Evolutionary conservation across 176 grass and related monocot species (phyloP).

Genomic region (Thalia dealbata): DNA sequence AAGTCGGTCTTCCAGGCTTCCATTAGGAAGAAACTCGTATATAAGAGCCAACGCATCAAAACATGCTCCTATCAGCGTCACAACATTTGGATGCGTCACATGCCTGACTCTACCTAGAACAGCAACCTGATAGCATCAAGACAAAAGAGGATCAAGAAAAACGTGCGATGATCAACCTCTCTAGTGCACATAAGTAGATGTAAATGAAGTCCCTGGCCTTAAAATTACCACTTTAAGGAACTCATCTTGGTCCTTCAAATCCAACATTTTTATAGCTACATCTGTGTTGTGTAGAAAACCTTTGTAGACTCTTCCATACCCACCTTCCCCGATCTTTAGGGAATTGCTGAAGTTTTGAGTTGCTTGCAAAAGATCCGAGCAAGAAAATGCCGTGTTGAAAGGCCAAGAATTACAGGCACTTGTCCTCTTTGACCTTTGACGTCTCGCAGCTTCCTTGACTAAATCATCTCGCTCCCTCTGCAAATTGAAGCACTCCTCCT

Average conservation of each 20-base stretch:
- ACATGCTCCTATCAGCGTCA: conserved; percentile 64
- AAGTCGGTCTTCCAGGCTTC: conserved; percentile 63
- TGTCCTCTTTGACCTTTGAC: background rate
- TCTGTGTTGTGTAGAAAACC: conserved; percentile 25
- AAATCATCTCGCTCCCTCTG: conserved; percentile 28
- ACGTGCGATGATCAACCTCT: background rate
- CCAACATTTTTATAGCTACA: conserved; percentile 33
- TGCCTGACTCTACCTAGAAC: conserved; percentile 60
- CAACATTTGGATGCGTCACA: conserved; percentile 45
- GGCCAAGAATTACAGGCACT: background rate
- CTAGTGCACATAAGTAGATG: background rate
- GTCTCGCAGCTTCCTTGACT: conserved; percentile 18
- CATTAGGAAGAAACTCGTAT: conserved; percentile 69
- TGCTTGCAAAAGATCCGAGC: conserved; percentile 24
- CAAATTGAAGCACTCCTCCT: conserved; percentile 17
- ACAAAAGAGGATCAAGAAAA: background rate
- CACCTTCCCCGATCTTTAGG: conserved; percentile 21
- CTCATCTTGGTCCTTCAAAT: conserved; percentile 6
- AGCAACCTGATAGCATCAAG: conserved; percentile 28
- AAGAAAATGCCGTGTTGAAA: conserved; percentile 13
- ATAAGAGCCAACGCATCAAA: conserved; percentile 45
- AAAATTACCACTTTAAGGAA: conserved; percentile 31
- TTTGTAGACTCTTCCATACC: conserved; percentile 30
- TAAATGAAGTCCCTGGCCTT: background rate
- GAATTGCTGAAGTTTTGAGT: conserved; percentile 26